Percentiles rank a stretch among this genome's conserved stretches.
Evolutionary conservation across 495 filamentous ascomycete species (phyloP).

Genomic region (Filosporella fistucella): DNA sequence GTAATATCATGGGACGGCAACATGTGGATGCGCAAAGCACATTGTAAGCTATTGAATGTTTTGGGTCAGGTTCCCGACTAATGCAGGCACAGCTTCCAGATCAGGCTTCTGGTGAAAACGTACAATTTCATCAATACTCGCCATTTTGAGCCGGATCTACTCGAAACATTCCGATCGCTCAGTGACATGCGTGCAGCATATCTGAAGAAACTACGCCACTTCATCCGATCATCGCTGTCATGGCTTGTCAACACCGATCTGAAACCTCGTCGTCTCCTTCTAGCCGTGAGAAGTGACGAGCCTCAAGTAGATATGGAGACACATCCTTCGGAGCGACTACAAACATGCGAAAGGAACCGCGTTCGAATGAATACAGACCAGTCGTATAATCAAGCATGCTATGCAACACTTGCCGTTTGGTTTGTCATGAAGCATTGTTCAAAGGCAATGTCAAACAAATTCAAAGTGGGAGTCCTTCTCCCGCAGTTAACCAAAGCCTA

Average conservation of each 20-base stretch:
- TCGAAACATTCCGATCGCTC: slow-evolving; percentile 1
- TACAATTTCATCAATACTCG: slow-evolving; percentile 6
- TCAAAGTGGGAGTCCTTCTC: slow-evolving; percentile 1
- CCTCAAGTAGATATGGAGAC: neutral
- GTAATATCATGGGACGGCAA: slow-evolving; percentile 11
- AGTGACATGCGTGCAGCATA: slow-evolving; percentile 1
- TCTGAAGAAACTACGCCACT: neutral
- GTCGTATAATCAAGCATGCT: slow-evolving; percentile 15
- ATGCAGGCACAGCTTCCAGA: slow-evolving; percentile 6
- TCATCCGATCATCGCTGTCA: neutral
- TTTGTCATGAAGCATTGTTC: slow-evolving; percentile 12
- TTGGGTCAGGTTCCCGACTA: neutral
- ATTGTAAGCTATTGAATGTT: slow-evolving; percentile 3
- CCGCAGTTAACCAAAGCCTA: neutral
- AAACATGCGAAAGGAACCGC: neutral
- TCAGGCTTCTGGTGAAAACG: slow-evolving; percentile 12
- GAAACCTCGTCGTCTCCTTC: neutral
- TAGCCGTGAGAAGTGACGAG: neutral
- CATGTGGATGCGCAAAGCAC: slow-evolving; percentile 12
- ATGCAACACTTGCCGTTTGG: slow-evolving; percentile 6
- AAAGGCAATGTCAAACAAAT: slow-evolving; percentile 1
- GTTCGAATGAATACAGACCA: neutral
- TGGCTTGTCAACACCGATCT: slow-evolving; percentile 10
- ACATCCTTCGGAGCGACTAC: neutral
- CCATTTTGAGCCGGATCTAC: slow-evolving; percentile 1